A percentile compares a stretch with the other conserved stretches of the same genome.
phyloP scores from a whole-genome alignment of 257 asterid genomes.

The Sherardia arvensis region DNA sequence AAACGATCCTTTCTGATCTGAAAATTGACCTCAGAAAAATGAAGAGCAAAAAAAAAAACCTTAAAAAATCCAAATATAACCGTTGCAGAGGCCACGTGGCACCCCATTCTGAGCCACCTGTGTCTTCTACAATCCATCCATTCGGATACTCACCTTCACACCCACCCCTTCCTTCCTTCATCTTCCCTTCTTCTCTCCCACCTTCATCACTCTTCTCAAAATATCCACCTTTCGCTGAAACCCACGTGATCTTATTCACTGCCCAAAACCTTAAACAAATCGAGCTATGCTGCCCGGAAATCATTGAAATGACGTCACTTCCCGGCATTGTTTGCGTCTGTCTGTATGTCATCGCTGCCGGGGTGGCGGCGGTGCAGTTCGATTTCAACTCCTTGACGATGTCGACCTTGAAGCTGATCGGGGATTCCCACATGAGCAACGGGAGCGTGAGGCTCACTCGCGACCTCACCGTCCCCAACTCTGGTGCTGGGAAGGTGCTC shows the following conservation, averaged over 20 bases:
- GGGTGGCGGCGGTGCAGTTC: slow-evolving; percentile 25
- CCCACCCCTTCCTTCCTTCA: slow-evolving; percentile 15
- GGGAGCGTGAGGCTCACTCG: slow-evolving; percentile 59
- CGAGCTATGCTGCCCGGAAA: slow-evolving; percentile 26
- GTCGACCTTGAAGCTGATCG: slow-evolving; percentile 58
- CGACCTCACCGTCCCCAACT: slow-evolving; percentile 59
- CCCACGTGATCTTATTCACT: slow-evolving; percentile 10
- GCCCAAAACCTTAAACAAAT: too few relatives aligned
- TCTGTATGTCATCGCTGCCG: background rate
- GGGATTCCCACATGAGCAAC: slow-evolving; percentile 74
- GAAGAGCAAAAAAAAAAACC: background rate
- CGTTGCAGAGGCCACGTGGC: slow-evolving; percentile 51
- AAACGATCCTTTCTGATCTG: slow-evolving; percentile 12
- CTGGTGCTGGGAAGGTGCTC: slow-evolving; percentile 66
- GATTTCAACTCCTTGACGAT: slow-evolving; percentile 54
- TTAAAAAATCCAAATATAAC: slow-evolving; percentile 24
- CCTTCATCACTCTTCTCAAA: background rate
- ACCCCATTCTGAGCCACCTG: slow-evolving; percentile 28
- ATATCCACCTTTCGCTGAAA: background rate
- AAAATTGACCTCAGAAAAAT: too few relatives aligned
- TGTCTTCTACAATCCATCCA: slow-evolving; percentile 32
- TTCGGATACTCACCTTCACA: slow-evolving; percentile 44
- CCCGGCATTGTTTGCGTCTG: slow-evolving; percentile 19
- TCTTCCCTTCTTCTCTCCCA: slow-evolving; percentile 1
- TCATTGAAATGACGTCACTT: slow-evolving; percentile 34